These are phyloP conservation scores for Metschnikowia matae DNA, from an alignment of 805 yeast species.

Conservation along the genomic window DNA sequence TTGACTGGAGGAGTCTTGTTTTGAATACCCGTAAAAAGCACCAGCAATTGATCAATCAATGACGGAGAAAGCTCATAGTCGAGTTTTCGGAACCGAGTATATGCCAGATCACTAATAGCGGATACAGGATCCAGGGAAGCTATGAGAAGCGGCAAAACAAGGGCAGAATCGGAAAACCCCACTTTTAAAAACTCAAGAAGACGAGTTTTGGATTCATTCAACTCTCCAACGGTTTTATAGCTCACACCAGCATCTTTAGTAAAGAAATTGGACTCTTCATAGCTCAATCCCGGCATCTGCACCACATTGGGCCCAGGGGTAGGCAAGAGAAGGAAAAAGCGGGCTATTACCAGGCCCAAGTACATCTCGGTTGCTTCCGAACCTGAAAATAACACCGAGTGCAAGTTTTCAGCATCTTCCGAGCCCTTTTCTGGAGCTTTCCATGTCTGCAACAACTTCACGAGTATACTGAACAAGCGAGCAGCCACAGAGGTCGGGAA, in stretches of 20 bases:
- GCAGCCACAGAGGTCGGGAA: slow-evolving; percentile 42
- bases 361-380: slow-evolving; percentile 41
- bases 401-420: slow-evolving; percentile 34
- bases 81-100: slow-evolving; percentile 47
- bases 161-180: slow-evolving; percentile 35
- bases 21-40: slow-evolving; percentile 50
- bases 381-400: slow-evolving; percentile 33
- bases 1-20: slow-evolving; percentile 48
- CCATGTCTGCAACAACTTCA: slow-evolving; percentile 50
- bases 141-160: slow-evolving; percentile 50
- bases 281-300: slow-evolving; percentile 60
- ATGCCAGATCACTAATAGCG: slow-evolving; percentile 52
- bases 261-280: slow-evolving; percentile 55
- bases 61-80: slow-evolving; percentile 49
- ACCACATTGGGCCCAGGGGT: slow-evolving; percentile 21
- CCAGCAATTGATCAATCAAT: slow-evolving; percentile 43
- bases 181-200: slow-evolving; percentile 37
- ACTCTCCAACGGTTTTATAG: slow-evolving; percentile 44
- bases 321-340: slow-evolving; percentile 57
- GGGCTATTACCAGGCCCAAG: slow-evolving; percentile 45
- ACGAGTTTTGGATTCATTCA: slow-evolving; percentile 29
- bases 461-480: slow-evolving; percentile 56
- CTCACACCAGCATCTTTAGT: slow-evolving; percentile 66
- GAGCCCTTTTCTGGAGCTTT: slow-evolving; percentile 46
- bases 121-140: slow-evolving; percentile 62